Base-by-base conservation (phyloP, 2,329 filamentous ascomycete genomes). In the Botrytis elliptica region DNA sequence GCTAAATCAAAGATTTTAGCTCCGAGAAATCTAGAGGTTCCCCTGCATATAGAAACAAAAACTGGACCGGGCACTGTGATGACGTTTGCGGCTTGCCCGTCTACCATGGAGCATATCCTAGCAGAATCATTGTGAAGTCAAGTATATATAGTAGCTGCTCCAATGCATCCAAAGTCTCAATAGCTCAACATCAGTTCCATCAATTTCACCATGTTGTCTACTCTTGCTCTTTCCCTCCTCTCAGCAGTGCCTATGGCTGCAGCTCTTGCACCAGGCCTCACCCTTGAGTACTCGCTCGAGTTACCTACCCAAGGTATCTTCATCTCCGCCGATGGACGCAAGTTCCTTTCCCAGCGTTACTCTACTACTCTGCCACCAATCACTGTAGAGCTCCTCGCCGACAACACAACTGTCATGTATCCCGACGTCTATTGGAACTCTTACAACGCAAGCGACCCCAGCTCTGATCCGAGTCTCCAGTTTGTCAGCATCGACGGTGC, bases 271-370 rank as follows among this genome's bases (percentile, higher is more conserved):
- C 36, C 36, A 62, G 36, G 59, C 22, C 59, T 62, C 36, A 40
- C 36, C 12, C 59, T 62, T 12, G 36, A 62, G 59, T 62, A 62
- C 36, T 62, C 59, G 12, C 10, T 62, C 12, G 59, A n/a, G 14
- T n/a, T 62, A 62, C 36, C 59, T 40, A 62, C 59, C 14, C 59
- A 62, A n/a, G 59, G 59, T 62, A 62, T 62, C 22, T 62, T 40
- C 36, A 62, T 62, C 59, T 62, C 59, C 22, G 59, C 20, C 2
- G 59, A 62, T 62, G 59, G 59, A 62, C 59, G 59, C 59, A 62
- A 40, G 22, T 62, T 40, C 25, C 59, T 62, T 40, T 62, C 59
- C 22, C 22, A 62, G 22, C 59, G 59, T 16, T 62, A 62, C 38
- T 62, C 59, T 62, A 62, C 59, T 36, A 62, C 59, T 25, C 20